phyloP scores from a whole-genome alignment of 2,329 filamentous ascomycete genomes.

The Simplicillium aogashimaense region DNA sequence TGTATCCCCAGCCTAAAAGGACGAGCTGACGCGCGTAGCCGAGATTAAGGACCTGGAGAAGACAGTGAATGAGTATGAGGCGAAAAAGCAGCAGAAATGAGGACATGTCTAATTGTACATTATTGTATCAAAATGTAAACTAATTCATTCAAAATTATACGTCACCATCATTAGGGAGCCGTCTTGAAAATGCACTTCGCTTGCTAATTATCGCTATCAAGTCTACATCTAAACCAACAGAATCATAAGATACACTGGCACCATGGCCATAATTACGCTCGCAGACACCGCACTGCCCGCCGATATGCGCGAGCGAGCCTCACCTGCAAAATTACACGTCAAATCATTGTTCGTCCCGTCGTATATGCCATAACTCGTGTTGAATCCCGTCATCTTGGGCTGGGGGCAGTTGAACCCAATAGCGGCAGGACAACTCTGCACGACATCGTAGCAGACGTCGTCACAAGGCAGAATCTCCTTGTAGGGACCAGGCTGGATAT shows the following conservation, averaged over 20 bases:
- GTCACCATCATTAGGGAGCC: no score
- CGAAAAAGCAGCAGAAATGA: not conserved
- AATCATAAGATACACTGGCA: not conserved
- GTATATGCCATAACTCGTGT: conserved; percentile 21
- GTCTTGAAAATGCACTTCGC: no score
- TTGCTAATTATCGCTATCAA: not conserved
- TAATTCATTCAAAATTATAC: no score
- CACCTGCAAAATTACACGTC: conserved; percentile 28
- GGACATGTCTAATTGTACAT: not conserved
- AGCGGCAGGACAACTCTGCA: conserved; percentile 71
- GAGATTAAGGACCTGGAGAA: conserved; percentile 5
- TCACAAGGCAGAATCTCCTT: conserved; percentile 86
- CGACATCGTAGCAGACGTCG: conserved; percentile 77
- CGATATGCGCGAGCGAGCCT: conserved; percentile 18
- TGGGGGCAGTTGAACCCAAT: conserved; percentile 69
- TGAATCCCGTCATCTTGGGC: conserved; percentile 20
- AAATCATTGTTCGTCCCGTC: conserved; percentile 15
- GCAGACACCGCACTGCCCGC: not conserved
- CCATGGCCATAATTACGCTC: not conserved
- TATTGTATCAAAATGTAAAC: not conserved
- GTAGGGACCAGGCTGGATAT: conserved; percentile 76
- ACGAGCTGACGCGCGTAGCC: not conserved
- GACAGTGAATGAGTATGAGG: conserved; percentile 5
- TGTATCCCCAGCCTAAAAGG: no score
- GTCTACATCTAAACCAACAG: not conserved